These are phyloP conservation scores for Phytophthora ramorum DNA, from an alignment of 352 stramenopile genomes.

Conservation along the genomic window DNA sequence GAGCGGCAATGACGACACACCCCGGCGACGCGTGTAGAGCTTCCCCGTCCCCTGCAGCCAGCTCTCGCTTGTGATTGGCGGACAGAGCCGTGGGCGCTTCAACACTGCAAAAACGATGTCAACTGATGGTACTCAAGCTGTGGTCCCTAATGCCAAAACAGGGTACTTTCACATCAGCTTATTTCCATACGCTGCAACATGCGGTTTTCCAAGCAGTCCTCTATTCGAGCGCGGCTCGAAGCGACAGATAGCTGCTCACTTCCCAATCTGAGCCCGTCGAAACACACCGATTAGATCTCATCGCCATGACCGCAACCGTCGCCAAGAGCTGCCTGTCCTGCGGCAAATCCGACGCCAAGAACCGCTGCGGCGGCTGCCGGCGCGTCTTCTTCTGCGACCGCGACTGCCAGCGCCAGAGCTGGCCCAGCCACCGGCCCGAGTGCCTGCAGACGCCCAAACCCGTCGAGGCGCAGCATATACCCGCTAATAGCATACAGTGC, in stretches of 20 bases:
- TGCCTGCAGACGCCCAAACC: slow-evolving; percentile 31
- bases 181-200: background rate
- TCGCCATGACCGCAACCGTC: slow-evolving; percentile 8
- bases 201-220: background rate
- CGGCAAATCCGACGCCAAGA: slow-evolving; percentile 53
- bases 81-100: background rate
- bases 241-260: slow-evolving; percentile 24
- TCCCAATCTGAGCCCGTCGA: slow-evolving; percentile 29
- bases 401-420: slow-evolving; percentile 74
- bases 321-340: slow-evolving; percentile 55
- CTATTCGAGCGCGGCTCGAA: slow-evolving; percentile 23
- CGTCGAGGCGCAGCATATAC: slow-evolving; percentile 15
- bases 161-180: background rate
- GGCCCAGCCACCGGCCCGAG: slow-evolving; percentile 57
- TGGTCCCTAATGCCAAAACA: background rate
- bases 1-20: background rate
- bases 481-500: slow-evolving; percentile 22
- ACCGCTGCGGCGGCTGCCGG: slow-evolving; percentile 77
- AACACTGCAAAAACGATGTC: background rate
- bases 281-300: background rate
- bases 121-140: background rate
- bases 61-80: background rate
- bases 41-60: slow-evolving; percentile 3
- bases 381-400: slow-evolving; percentile 81
- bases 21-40: background rate